Conservation (phyloP, 2,329 filamentous ascomycete genomes). For the Fusarium sp. region DNA sequence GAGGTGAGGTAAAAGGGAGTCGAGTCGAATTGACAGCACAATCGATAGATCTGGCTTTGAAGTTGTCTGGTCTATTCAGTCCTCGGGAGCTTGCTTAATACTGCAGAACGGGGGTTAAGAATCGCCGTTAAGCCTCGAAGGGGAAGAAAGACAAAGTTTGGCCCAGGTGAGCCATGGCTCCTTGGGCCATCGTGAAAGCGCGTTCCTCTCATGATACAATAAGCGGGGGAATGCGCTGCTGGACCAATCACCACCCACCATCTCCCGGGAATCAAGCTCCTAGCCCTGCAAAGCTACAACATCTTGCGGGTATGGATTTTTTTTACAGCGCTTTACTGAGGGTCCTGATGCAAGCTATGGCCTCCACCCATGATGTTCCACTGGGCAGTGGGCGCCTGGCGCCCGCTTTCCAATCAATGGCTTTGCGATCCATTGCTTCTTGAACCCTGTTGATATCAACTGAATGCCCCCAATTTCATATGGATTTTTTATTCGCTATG, state of each 20-base stretch:
- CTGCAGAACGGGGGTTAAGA: slow-evolving; percentile 15
- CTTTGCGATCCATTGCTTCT: slow-evolving; percentile 10
- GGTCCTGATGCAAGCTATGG: background rate
- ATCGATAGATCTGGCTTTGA: background rate
- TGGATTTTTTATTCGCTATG: slow-evolving; percentile 9
- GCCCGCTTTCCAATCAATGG: slow-evolving; percentile 2
- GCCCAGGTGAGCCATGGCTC: slow-evolving; percentile 34
- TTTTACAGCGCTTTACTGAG: slow-evolving; percentile 16
- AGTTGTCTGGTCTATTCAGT: background rate
- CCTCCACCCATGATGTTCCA: slow-evolving; percentile 1
- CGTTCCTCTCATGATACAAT: slow-evolving; percentile 52
- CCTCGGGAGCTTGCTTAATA: slow-evolving; percentile 10
- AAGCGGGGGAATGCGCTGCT: slow-evolving; percentile 47
- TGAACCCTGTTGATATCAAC: slow-evolving; percentile 14
- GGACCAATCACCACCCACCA: slow-evolving; percentile 47
- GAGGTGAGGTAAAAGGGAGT: background rate
- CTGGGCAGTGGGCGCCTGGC: background rate
- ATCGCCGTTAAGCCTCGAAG: slow-evolving; percentile 40
- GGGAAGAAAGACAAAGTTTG: slow-evolving; percentile 42
- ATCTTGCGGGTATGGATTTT: slow-evolving; percentile 12
- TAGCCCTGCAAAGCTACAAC: slow-evolving; percentile 39
- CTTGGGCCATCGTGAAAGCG: slow-evolving; percentile 33
- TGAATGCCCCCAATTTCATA: background rate
- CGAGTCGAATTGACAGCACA: slow-evolving; percentile 8
- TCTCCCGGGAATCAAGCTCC: slow-evolving; percentile 31